Percentiles rank a stretch among this genome's conserved stretches.
Evolutionary conservation across 148 eudicot genomes (phyloP).

Genomic region (Nepenthes gracilis): DNA sequence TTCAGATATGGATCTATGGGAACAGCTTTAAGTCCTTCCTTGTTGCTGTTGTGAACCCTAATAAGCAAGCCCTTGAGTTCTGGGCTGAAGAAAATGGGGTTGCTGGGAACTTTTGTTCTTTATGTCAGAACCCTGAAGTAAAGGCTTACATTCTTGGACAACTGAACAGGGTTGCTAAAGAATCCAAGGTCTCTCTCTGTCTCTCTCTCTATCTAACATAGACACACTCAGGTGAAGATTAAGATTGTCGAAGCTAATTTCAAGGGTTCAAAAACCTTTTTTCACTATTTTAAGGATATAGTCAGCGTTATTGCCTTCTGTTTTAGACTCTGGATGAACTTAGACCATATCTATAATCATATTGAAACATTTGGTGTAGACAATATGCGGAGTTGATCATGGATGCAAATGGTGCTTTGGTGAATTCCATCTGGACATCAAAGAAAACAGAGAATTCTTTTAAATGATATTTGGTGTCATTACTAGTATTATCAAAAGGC

Average conservation of each 20-base stretch:
- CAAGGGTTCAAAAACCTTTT: no score
- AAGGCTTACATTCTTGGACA: slow-evolving; percentile 47
- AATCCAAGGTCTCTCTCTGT: slow-evolving; percentile 53
- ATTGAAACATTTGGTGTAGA: no score
- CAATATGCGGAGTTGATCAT: no score
- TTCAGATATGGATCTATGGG: slow-evolving; percentile 88
- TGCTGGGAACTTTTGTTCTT: slow-evolving; percentile 36
- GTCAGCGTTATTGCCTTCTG: no score
- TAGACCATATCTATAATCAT: no score
- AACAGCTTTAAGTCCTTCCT: slow-evolving; percentile 85
- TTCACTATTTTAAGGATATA: no score
- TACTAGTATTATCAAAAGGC: no score
- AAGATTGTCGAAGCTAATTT: neutral
- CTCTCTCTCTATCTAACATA: neutral
- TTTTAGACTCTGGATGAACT: no score
- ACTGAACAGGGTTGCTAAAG: slow-evolving; percentile 49
- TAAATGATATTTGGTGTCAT: no score
- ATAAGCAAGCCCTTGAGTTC: slow-evolving; percentile 39
- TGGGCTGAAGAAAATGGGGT: slow-evolving; percentile 65
- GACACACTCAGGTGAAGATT: neutral
- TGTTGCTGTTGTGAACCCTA: slow-evolving; percentile 75
- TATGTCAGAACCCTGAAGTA: slow-evolving; percentile 55
- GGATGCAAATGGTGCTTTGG: no score
- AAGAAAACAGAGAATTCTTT: no score
- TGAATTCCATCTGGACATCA: no score